Base-by-base conservation (phyloP, 176 grass and related monocot species). In the Oryza meridionalis region DNA sequence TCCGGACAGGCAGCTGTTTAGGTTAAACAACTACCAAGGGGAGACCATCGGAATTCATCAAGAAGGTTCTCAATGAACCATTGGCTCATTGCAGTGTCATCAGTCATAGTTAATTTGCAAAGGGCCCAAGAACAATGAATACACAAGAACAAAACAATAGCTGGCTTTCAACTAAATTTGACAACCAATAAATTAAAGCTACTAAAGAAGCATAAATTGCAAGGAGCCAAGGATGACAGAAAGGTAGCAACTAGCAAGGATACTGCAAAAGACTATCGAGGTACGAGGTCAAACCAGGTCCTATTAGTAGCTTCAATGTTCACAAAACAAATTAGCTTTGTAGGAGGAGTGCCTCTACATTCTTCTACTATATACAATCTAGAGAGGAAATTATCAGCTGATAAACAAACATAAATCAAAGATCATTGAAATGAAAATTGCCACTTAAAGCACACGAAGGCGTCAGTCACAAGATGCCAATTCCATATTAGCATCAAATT, bases 401-500 rank as follows among this genome's bases (percentile, higher is more conserved):
- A 58, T 21, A 77, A 59, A 82, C 35, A 90, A 33, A 35, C 6
- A 2, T 49, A 27, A 19, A 55, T 72, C 43, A 89, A 77, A 35
- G 11, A 70, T 71, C 7, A 59, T 43, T 43, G 40, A 84, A 50
- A 72, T 11, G 55, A 24, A 51, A 69, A 44, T 75, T 19, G 1
- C 22, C n/a, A 64, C 9, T 43, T 89, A 8, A 19, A 77, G 51
- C 31, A 63, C 33, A 53, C 22, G 37, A 75, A 69, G 31, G 67
- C 22, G 65, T 79, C 62, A 69, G 12, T 86, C 69, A 29, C 9
- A 42, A 62, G 49, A 73, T 5, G 6, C 62, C 55, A 81, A 81
- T 84, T 87, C 68, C 61, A 63, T 51, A 79, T 43, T 43, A 83
- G 16, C 75, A 87, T 75, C 75, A 84, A 84, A 70, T 11, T 32